phyloP scores from a whole-genome alignment of 2,329 filamentous ascomycete genomes.

The Alternaria tenuissima region DNA sequence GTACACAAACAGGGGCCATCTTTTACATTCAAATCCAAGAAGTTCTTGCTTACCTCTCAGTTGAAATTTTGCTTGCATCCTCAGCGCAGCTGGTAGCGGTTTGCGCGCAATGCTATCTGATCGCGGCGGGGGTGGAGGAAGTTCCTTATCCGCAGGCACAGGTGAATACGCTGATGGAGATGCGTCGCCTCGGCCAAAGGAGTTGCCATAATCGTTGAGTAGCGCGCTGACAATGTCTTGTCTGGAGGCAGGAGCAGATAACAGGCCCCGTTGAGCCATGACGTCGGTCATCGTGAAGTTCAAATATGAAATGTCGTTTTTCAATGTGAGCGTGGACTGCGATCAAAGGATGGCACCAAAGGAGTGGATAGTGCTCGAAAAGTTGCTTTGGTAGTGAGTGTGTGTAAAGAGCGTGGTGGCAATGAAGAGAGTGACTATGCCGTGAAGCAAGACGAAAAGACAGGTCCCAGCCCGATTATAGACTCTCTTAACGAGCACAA shows the following conservation, averaged over 20 bases:
- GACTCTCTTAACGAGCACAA: conserved; percentile 19
- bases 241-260: conserved; percentile 40
- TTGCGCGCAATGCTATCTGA: conserved; percentile 36
- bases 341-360: background rate
- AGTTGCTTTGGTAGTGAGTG: background rate
- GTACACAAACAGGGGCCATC: background rate
- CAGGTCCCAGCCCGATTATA: conserved; percentile 34
- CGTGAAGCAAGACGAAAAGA: conserved; percentile 22
- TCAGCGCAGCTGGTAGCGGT: conserved; percentile 33
- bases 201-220: conserved; percentile 49
- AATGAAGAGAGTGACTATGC: conserved; percentile 28
- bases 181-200: conserved; percentile 35
- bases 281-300: conserved; percentile 36
- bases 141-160: conserved; percentile 39
- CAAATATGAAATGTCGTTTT: conserved; percentile 1
- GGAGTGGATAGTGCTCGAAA: conserved; percentile 17
- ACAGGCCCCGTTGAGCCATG: conserved; percentile 35
- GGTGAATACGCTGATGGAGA: conserved; percentile 36
- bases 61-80: conserved; percentile 44
- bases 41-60: conserved; percentile 42
- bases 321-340: conserved; percentile 9
- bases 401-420: conserved; percentile 18
- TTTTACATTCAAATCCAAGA: background rate
- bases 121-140: conserved; percentile 41
- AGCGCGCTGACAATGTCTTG: conserved; percentile 51